These are phyloP conservation scores for Arthrocladium fulminans DNA, from an alignment of 2,329 filamentous ascomycete species.

Conservation along the genomic window DNA sequence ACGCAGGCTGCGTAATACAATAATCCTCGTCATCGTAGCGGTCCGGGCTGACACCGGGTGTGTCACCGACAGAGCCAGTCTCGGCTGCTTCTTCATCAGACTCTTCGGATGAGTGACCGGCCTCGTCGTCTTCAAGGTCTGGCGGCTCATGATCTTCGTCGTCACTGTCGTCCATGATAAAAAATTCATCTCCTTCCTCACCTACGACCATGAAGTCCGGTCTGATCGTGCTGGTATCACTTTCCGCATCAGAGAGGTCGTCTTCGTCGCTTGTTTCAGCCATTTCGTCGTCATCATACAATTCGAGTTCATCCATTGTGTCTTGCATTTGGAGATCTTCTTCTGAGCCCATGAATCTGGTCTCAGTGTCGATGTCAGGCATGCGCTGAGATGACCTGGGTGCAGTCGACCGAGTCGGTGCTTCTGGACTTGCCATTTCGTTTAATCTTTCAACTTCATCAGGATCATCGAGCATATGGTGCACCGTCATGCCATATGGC, in stretches of 20 bases:
- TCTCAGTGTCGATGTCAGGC: slow-evolving; percentile 24
- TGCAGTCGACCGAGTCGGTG: slow-evolving; percentile 38
- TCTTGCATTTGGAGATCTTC: slow-evolving; percentile 27
- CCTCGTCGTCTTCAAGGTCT: slow-evolving; percentile 43
- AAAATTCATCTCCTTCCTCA: slow-evolving; percentile 34
- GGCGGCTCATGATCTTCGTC: slow-evolving; percentile 42
- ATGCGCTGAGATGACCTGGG: slow-evolving; percentile 27
- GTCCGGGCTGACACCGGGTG: slow-evolving; percentile 49
- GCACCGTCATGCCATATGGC: slow-evolving; percentile 89
- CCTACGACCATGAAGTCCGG: slow-evolving; percentile 30
- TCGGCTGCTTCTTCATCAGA: slow-evolving; percentile 44
- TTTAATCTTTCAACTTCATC: slow-evolving; percentile 40
- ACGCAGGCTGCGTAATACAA: slow-evolving; percentile 79
- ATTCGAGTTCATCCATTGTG: slow-evolving; percentile 9
- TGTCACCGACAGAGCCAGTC: slow-evolving; percentile 56
- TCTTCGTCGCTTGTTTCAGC: slow-evolving; percentile 46
- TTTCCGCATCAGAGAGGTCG: slow-evolving; percentile 19
- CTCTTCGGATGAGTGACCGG: slow-evolving; percentile 23
- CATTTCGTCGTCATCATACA: slow-evolving; percentile 38
- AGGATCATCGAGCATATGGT: slow-evolving; percentile 77
- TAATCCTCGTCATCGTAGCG: slow-evolving; percentile 63
- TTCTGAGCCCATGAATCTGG: slow-evolving; percentile 32
- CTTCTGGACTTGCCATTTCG: slow-evolving; percentile 24
- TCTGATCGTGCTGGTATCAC: slow-evolving; percentile 21
- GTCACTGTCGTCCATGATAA: slow-evolving; percentile 37